Evolutionary conservation across 805 yeast genomes (phyloP).

Genomic region (Candida arabinofermentans): DNA sequence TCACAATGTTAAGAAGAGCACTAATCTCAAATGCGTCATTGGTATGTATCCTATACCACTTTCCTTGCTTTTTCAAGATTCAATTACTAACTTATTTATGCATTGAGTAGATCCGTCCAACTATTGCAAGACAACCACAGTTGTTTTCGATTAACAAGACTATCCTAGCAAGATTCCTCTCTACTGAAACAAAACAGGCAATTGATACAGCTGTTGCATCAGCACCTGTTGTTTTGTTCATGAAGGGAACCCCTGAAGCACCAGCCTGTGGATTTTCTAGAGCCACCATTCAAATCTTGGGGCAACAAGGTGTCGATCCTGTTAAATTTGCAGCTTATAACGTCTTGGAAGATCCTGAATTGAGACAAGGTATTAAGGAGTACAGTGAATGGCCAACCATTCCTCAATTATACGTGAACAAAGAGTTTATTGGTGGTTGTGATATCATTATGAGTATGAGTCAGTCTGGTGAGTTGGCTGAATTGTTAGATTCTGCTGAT

Average conservation of each 20-base stretch:
- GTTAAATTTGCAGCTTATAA: conserved; percentile 94
- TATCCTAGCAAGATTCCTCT: conserved; percentile 38
- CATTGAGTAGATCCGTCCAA: conserved; percentile 2
- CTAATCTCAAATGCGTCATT: not conserved
- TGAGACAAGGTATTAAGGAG: conserved; percentile 94
- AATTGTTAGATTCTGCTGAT: conserved; percentile 71
- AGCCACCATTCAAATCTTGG: conserved; percentile 88
- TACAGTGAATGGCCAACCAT: conserved; percentile 97
- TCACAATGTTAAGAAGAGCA: not conserved
- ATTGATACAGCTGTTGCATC: conserved; percentile 81
- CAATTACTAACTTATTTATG: not conserved
- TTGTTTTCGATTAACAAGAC: not conserved
- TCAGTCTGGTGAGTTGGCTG: conserved; percentile 83
- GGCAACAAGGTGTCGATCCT: conserved; percentile 97
- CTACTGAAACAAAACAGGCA: conserved; percentile 77
- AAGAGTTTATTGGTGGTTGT: conserved; percentile 96
- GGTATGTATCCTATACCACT: not conserved
- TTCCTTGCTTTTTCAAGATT: not conserved
- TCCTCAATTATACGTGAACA: conserved; percentile 88
- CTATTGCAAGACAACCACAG: not conserved
- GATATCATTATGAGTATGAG: conserved; percentile 93
- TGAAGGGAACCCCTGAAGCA: conserved; percentile 98
- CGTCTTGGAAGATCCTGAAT: conserved; percentile 90
- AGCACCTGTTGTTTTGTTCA: conserved; percentile 93
- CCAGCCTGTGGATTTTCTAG: conserved; percentile 98